A percentile compares a stretch with the other conserved stretches of the same genome.
Conservation (phyloP, 352 stramenopile species). For the Phytopythium chamaehyphon region DNA sequence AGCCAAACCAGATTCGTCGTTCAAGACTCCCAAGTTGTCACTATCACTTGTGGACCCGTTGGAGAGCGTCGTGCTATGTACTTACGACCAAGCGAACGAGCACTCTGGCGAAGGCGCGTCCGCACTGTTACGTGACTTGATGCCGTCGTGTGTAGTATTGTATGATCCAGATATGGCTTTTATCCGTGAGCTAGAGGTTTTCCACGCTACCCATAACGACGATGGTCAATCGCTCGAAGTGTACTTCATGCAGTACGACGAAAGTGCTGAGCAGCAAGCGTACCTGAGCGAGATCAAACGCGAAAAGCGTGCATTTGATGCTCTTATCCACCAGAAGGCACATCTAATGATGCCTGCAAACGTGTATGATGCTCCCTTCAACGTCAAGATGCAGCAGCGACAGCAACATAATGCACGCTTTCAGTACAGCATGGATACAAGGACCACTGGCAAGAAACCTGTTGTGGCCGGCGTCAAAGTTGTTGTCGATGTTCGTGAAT, state of each 20-base stretch:
- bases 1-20: slow-evolving; percentile 4
- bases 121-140: slow-evolving; percentile 86
- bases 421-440: slow-evolving; percentile 83
- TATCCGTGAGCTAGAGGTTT: slow-evolving; percentile 94
- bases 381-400: slow-evolving; percentile 64
- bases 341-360: slow-evolving; percentile 88
- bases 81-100: slow-evolving; percentile 71
- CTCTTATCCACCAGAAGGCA: slow-evolving; percentile 95
- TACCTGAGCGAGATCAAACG: slow-evolving; percentile 93
- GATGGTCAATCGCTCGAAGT: slow-evolving; percentile 55
- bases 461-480: slow-evolving; percentile 51
- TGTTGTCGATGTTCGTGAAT: slow-evolving; percentile 97
- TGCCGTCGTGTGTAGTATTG: slow-evolving; percentile 90
- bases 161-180: slow-evolving; percentile 95
- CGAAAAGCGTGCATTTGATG: slow-evolving; percentile 97
- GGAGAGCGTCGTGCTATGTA: slow-evolving; percentile 67
- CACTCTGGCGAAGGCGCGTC: slow-evolving; percentile 45
- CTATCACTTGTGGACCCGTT: slow-evolving; percentile 44
- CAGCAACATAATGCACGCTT: slow-evolving; percentile 15
- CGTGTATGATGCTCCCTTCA: slow-evolving; percentile 76
- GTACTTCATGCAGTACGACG: slow-evolving; percentile 96
- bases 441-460: slow-evolving; percentile 50
- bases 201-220: slow-evolving; percentile 57
- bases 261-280: slow-evolving; percentile 94
- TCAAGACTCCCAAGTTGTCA: slow-evolving; percentile 28